Base-by-base conservation (phyloP, 495 filamentous ascomycete species). In the Amniculicola lignicola region DNA sequence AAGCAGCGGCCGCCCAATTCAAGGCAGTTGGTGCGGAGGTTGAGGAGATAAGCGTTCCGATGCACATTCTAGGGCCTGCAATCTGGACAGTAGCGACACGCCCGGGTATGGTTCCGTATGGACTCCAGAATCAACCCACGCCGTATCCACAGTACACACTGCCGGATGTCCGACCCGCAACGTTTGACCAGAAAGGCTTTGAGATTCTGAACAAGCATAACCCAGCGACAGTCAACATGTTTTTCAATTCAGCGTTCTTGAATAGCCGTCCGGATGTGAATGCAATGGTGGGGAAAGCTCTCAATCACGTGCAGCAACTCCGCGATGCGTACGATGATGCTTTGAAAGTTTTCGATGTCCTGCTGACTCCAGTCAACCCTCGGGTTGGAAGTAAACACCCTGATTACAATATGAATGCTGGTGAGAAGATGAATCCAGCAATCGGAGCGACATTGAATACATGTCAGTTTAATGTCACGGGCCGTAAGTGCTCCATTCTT, bases 391-490 rank as follows among this genome's bases (percentile, higher is more conserved):
- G 48, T 24, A 52, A 41, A 27, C 56, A 58, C 38, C 54, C 54
- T 23, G 54, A 51, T 18, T 44, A 58, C 37, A 39, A n/a, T 27
- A 58, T 51, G 54, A 44, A 15, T 21, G 54, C 44, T 18, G 45
- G 22, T 9, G 41, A 59, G 27, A 59, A 59, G 42, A 59, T 59
- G 56, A 25, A 54, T 4, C 50, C 50, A 14, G 56, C 48, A 7
- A 54, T 59, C 35, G 49, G 56, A 18, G 48, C 43, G 25, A 53
- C 56, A 5, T 28, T 53, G 28, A 59, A 59, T 35, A 59, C 56
- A 24, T 59, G 56, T 24, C 56, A 46, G 24, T 59, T 59, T 33
- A 59, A 59, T 19, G 24, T 54, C 2, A 59, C 56, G 11, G 56
- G 56, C 4, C 54, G 53, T 57, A 23, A 49, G 53, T 46, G 27